Percentiles rank a stretch among this genome's conserved stretches.
These are phyloP conservation scores for Cercospora janseana DNA, from an alignment of 2,329 filamentous ascomycete genomes.

Conservation along the genomic window DNA sequence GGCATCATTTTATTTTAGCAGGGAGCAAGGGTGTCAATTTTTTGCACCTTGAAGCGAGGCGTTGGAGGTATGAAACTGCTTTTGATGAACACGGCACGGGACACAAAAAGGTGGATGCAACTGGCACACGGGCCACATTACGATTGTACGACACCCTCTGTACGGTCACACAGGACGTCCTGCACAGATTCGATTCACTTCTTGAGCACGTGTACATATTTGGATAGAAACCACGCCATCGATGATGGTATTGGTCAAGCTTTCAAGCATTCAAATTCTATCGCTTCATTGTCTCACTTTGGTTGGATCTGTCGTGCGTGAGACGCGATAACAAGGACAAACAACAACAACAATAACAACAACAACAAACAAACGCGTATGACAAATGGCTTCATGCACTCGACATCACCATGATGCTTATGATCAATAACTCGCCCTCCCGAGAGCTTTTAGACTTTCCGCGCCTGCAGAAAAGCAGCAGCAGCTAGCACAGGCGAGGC, in stretches of 20 bases:
- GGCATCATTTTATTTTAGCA: conserved; percentile 1
- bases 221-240: neutral
- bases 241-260: neutral
- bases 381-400: too few relatives aligned
- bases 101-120: neutral
- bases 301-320: too few relatives aligned
- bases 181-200: conserved; percentile 4
- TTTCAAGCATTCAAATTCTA: too few relatives aligned
- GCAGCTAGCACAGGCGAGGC: too few relatives aligned
- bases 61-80: conserved; percentile 8
- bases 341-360: too few relatives aligned
- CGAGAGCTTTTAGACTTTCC: conserved; percentile 19
- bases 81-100: conserved; percentile 14
- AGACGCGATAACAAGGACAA: too few relatives aligned
- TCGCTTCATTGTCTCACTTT: too few relatives aligned
- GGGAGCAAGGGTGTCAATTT: conserved; percentile 1
- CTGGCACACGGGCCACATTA: neutral
- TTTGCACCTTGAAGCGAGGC: conserved; percentile 4
- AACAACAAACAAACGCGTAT: too few relatives aligned
- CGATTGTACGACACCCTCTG: conserved; percentile 10
- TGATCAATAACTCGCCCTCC: too few relatives aligned
- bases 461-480: too few relatives aligned
- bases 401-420: too few relatives aligned
- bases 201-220: neutral
- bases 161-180: conserved; percentile 8